Percentiles rank a stretch among this genome's conserved stretches.
These are phyloP conservation scores for Casaregolazyma suthepensis DNA, from an alignment of 1,139 yeast species.

Conservation along the genomic window DNA sequence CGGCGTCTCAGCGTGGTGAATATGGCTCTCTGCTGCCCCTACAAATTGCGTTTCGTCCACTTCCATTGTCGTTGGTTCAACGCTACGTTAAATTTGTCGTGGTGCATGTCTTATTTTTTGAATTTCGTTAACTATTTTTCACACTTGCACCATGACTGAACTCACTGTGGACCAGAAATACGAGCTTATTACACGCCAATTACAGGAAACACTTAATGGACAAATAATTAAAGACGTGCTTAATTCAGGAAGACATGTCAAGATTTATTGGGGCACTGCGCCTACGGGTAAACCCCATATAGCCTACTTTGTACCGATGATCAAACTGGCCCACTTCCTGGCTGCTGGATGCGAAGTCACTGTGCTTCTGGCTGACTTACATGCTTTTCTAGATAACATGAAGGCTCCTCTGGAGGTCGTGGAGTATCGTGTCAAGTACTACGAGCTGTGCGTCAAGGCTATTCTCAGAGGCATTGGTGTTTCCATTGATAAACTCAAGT, in stretches of 20 bases:
- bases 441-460: conserved; percentile 75
- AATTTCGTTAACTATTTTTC: neutral
- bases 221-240: conserved; percentile 82
- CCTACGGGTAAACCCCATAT: conserved; percentile 98
- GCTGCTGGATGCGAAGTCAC: conserved; percentile 95
- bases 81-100: neutral
- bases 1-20: neutral
- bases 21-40: neutral
- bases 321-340: conserved; percentile 88
- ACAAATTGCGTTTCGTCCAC: conserved; percentile 1
- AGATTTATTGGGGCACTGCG: conserved; percentile 93
- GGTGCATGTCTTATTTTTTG: neutral
- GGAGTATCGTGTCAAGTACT: conserved; percentile 79
- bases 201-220: conserved; percentile 87
- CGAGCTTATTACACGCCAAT: conserved; percentile 71
- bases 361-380: conserved; percentile 91
- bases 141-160: conserved; percentile 4
- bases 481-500: conserved; percentile 80
- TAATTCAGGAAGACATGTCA: conserved; percentile 76
- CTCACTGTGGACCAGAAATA: conserved; percentile 56
- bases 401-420: conserved; percentile 96
- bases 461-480: conserved; percentile 81
- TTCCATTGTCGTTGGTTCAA: neutral
- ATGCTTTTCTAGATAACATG: conserved; percentile 97
- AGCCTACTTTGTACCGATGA: conserved; percentile 98